phyloP scores from a whole-genome alignment of 1,284 basidiomycete genomes.

The Malassezia caprae region DNA sequence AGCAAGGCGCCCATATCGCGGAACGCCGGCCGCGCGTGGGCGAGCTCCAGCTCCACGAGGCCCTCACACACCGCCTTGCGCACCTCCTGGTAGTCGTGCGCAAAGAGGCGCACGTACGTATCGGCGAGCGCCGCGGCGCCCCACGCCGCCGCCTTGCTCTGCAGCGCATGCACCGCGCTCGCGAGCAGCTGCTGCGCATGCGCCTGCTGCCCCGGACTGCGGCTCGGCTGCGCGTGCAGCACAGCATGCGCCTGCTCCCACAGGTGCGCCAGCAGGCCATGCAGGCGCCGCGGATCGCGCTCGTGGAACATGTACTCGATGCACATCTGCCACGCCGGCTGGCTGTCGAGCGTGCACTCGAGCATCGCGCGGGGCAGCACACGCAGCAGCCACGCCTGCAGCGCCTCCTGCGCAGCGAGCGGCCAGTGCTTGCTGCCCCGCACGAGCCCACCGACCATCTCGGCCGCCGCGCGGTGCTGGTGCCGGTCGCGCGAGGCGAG shows the following conservation, averaged over 20 bases:
- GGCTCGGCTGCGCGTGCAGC: conserved; percentile 4
- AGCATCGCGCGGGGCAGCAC: conserved; percentile 63
- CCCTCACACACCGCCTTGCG: conserved; percentile 49
- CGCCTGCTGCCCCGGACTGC: conserved; percentile 10
- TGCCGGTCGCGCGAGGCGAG: conserved; percentile 64
- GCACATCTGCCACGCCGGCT: conserved; percentile 50
- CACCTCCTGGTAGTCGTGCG: conserved; percentile 48
- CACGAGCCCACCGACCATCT: conserved; percentile 65
- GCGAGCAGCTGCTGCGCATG: conserved; percentile 7
- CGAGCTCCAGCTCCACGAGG: conserved; percentile 47
- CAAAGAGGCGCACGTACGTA: conserved; percentile 40
- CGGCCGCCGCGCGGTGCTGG: conserved; percentile 80
- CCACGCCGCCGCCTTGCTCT: conserved; percentile 12
- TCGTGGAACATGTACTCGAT: conserved; percentile 57
- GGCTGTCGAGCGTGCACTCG: conserved; percentile 51
- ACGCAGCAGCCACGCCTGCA: conserved; percentile 74
- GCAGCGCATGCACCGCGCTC: conserved; percentile 22
- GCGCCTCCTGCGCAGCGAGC: conserved; percentile 53
- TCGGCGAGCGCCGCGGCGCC: conserved; percentile 30
- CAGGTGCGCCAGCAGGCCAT: conserved; percentile 61
- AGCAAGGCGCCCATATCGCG: conserved; percentile 60
- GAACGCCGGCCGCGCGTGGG: conserved; percentile 60
- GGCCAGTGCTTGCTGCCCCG: conserved; percentile 86
- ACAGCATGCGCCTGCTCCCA: conserved; percentile 23
- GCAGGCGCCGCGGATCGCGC: conserved; percentile 75